Base-by-base conservation (phyloP, 164 flowering plant genomes). In the Santalum album region DNA sequence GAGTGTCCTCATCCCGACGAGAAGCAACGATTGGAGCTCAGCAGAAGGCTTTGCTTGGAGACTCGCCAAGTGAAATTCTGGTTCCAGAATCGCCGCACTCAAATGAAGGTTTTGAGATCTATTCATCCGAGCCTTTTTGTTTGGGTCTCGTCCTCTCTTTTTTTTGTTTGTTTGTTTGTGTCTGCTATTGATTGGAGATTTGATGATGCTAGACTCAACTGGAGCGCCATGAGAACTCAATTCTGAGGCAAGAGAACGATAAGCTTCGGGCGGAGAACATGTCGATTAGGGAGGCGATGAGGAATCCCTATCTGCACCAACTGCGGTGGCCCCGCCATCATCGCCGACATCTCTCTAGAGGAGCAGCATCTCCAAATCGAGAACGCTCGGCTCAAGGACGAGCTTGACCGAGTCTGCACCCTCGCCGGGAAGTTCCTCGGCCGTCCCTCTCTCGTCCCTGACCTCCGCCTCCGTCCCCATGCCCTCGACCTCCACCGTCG, bases 41-140 rank as follows among this genome's bases (percentile, higher is more conserved):
- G 96, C 57, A 80, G 91, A 16, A 77, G 82, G 51, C 60, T 90
- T 54, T 82, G 78, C 53, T 62, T 90, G 19, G 94, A 81, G 65
- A 96, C 96, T 51, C 61, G 85, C 29, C 97, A 90, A 67, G 73
- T 90, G 51, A 90, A 90, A 36, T 90, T 90, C 69, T 90, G 97
- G 97, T 90, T 90, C 69, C 96, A 90, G 69, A 90, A 90, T 69
- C 87, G 85, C 65, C 85, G 97, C 40, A 90, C 97, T 20, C 96
- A 90, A 67, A 83, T 85, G 83, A 90, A 90, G 97, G 97, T 89
- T 70, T 39, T 9, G 7, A 1, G 0, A 38, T 3, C 0, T 38
- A 11, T 38, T 1, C 16, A 12, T 12, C n/a, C n/a, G 36, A 6
- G 7, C 12, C 36, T 32, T 32, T 32, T 32, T 32, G 7, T 12